These are phyloP conservation scores for Thermomyces lanuginosus DNA, from an alignment of 2,329 filamentous ascomycete species.

Conservation along the genomic window DNA sequence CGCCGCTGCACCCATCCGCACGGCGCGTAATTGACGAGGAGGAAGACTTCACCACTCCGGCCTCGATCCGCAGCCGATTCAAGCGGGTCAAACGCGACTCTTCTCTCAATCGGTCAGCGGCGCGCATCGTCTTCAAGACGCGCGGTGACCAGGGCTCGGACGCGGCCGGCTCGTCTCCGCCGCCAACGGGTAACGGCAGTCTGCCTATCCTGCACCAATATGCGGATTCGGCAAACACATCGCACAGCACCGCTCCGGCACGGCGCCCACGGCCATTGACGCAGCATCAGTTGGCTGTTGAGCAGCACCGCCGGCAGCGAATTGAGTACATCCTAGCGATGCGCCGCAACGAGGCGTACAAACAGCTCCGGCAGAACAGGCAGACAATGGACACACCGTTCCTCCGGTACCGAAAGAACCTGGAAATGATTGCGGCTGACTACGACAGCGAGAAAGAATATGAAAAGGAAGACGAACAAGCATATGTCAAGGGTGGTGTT, in stretches of 20 bases:
- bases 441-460: conserved; percentile 33
- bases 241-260: conserved; percentile 14
- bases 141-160: conserved; percentile 28
- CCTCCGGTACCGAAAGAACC: conserved; percentile 24
- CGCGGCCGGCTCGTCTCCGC: conserved; percentile 26
- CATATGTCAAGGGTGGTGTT: too few species aligned
- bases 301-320: conserved; percentile 32
- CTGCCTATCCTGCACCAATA: conserved; percentile 29
- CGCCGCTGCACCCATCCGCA: conserved; percentile 21
- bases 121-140: conserved; percentile 30
- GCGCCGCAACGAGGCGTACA: conserved; percentile 24
- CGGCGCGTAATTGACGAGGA: conserved; percentile 23
- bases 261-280: conserved; percentile 33
- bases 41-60: conserved; percentile 25
- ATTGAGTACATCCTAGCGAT: conserved; percentile 32
- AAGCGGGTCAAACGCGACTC: conserved; percentile 25
- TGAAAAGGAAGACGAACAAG: conserved; percentile 27
- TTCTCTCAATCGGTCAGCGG: conserved; percentile 20
- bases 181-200: conserved; percentile 25
- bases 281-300: conserved; percentile 34
- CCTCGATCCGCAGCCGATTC: conserved; percentile 21
- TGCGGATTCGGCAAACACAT: conserved; percentile 16
- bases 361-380: conserved; percentile 21
- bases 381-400: too few species aligned
- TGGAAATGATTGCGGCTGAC: conserved; percentile 26